Percentiles rank a stretch among this genome's conserved stretches.
Conservation (phyloP, 2,329 filamentous ascomycete genomes). For the Sphaerulina populicola region DNA sequence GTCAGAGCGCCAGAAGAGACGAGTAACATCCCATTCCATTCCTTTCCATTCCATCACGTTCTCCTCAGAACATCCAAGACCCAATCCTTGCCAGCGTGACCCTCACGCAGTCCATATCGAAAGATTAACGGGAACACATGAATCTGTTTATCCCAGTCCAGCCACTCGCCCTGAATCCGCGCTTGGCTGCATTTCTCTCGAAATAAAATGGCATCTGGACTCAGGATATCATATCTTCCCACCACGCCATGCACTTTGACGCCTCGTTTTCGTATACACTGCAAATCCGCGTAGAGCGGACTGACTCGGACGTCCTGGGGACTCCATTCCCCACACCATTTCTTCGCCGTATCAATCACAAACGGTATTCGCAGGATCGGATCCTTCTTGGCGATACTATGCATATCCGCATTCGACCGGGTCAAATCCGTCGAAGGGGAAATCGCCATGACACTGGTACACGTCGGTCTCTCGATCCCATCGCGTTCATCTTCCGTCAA, state of each 20-base stretch:
- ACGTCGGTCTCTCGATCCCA: conserved; percentile 17
- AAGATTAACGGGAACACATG: conserved; percentile 51
- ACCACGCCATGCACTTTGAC: conserved; percentile 48
- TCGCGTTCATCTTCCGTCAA: conserved; percentile 29
- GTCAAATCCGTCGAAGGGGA: conserved; percentile 45
- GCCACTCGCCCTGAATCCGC: conserved; percentile 46
- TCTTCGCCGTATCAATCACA: conserved; percentile 37
- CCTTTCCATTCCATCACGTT: not conserved
- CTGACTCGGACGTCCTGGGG: conserved; percentile 42
- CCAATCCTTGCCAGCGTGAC: conserved; percentile 42
- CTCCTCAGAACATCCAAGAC: conserved; percentile 32
- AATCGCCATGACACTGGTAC: conserved; percentile 39
- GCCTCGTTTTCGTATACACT: conserved; percentile 32
- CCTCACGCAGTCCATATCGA: conserved; percentile 43
- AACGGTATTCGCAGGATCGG: conserved; percentile 41
- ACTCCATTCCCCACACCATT: conserved; percentile 39
- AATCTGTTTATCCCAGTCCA: conserved; percentile 54
- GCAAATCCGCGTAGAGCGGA: conserved; percentile 42
- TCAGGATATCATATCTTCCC: conserved; percentile 47
- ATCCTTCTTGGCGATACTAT: conserved; percentile 36
- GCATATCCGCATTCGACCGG: conserved; percentile 41
- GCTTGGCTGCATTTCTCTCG: conserved; percentile 39
- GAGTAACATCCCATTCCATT: too few species aligned
- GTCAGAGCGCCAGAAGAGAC: too few species aligned
- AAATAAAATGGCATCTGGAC: conserved; percentile 46